phyloP scores from a whole-genome alignment of 2,329 filamentous ascomycete species.

The Dendryphion nanum region DNA sequence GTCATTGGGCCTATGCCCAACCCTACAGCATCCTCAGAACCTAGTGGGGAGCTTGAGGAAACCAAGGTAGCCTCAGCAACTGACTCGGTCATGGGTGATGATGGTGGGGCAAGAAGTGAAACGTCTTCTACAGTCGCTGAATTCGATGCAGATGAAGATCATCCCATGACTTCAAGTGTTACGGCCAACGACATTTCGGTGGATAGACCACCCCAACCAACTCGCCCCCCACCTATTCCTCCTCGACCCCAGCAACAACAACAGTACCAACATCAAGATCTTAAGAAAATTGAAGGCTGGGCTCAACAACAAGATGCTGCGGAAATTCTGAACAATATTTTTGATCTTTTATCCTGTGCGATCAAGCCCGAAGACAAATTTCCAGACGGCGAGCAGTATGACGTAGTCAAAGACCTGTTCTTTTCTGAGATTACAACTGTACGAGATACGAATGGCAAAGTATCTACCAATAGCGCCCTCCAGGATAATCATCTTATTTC shows the following conservation, averaged over 20 bases:
- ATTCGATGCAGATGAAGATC: conserved; percentile 2
- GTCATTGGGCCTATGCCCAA: conserved; percentile 48
- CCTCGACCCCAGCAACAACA: conserved; percentile 52
- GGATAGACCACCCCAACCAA: conserved; percentile 40
- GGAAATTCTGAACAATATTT: conserved; percentile 89
- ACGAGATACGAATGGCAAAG: conserved; percentile 45
- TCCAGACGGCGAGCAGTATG: conserved; percentile 71
- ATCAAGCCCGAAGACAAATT: conserved; percentile 70
- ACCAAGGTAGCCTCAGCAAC: conserved; percentile 4
- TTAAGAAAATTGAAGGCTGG: conserved; percentile 56
- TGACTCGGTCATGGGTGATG: conserved; percentile 26
- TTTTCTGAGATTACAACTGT: conserved; percentile 48
- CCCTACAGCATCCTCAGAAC: conserved; percentile 15
- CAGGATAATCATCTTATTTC: conserved; percentile 65
- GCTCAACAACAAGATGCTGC: conserved; percentile 87
- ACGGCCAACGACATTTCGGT: conserved; percentile 1
- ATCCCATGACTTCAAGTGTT: conserved; percentile 11
- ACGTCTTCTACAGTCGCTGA: conserved; percentile 18
- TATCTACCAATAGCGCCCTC: conserved; percentile 50
- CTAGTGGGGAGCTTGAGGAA: conserved; percentile 21
- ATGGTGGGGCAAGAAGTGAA: conserved; percentile 16
- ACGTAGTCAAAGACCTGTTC: conserved; percentile 63
- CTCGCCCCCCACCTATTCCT: conserved; percentile 58
- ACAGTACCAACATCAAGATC: too few species aligned
- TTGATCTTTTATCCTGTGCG: conserved; percentile 86